Conservation (phyloP, 495 filamentous ascomycete genomes). For the Neurospora sp. region DNA sequence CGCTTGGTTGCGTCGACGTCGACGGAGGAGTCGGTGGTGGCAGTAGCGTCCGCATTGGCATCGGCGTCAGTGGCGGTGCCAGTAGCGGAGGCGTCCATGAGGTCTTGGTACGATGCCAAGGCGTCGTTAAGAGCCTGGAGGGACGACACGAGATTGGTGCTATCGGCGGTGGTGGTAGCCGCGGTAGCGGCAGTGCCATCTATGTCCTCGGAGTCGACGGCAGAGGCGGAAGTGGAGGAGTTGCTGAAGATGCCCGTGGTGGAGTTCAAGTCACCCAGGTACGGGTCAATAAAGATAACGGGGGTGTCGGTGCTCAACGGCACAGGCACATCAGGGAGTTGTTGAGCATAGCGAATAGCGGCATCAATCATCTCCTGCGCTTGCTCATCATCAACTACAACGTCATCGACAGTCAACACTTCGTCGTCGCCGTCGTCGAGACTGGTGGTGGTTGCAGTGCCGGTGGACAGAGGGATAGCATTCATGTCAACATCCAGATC, state of each 20-base stretch:
- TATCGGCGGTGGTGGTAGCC: background rate
- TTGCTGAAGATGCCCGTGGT: background rate
- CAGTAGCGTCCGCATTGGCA: too few species aligned
- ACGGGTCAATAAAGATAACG: background rate
- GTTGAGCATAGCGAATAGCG: background rate
- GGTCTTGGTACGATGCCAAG: background rate
- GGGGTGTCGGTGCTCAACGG: background rate
- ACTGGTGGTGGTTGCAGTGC: background rate
- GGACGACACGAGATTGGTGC: background rate
- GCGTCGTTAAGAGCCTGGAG: background rate
- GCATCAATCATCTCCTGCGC: background rate
- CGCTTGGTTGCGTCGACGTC: background rate
- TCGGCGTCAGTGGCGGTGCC: background rate
- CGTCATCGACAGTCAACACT: background rate
- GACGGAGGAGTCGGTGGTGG: background rate
- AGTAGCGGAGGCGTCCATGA: background rate
- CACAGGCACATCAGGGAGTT: background rate
- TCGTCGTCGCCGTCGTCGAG: background rate
- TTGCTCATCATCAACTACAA: background rate
- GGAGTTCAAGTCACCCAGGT: background rate
- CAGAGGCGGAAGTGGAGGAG: background rate
- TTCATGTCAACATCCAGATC: background rate
- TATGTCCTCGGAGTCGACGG: background rate
- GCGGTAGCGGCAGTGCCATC: background rate
- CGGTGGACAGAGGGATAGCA: background rate